Percentiles rank a stretch among this genome's conserved stretches.
These are phyloP conservation scores for Apodospora peruviana DNA, from an alignment of 495 filamentous ascomycete genomes.

Conservation along the genomic window DNA sequence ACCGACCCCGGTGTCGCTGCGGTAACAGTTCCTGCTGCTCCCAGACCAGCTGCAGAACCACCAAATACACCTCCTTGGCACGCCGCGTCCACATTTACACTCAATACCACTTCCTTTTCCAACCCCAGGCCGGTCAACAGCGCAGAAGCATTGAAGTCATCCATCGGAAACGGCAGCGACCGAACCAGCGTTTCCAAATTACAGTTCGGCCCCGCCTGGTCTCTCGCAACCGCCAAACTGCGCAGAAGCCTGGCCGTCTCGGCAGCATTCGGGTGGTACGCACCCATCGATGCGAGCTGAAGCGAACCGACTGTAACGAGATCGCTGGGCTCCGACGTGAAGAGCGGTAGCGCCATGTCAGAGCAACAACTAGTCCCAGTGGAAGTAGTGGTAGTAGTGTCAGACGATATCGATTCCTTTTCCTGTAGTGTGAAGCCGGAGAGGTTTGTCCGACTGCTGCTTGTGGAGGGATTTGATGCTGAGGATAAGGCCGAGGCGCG, in stretches of 20 bases:
- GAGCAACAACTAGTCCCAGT: no score
- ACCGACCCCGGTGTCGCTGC: no score
- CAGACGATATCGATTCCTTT: background rate
- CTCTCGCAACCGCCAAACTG: slow-evolving; percentile 1
- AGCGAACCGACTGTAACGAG: slow-evolving; percentile 24
- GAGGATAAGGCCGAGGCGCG: slow-evolving; percentile 7
- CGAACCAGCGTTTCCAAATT: slow-evolving; percentile 1
- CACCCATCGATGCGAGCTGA: slow-evolving; percentile 21
- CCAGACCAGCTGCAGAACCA: no score
- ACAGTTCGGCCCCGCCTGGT: slow-evolving; percentile 2
- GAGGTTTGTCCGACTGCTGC: background rate
- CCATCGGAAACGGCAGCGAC: slow-evolving; percentile 2
- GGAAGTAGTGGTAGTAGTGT: no score
- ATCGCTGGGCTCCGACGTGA: slow-evolving; percentile 18
- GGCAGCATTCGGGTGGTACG: slow-evolving; percentile 16
- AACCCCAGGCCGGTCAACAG: background rate
- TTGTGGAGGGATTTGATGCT: background rate
- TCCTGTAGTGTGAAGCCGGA: slow-evolving; percentile 9
- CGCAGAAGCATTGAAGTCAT: background rate
- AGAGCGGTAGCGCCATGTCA: slow-evolving; percentile 8
- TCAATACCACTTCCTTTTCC: no score
- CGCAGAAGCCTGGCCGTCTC: slow-evolving; percentile 14
- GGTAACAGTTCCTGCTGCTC: no score
- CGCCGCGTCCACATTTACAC: no score
- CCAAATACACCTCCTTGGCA: no score